phyloP scores from a whole-genome alignment of 2,329 filamentous ascomycete genomes.

The Hypoxylon sp. region DNA sequence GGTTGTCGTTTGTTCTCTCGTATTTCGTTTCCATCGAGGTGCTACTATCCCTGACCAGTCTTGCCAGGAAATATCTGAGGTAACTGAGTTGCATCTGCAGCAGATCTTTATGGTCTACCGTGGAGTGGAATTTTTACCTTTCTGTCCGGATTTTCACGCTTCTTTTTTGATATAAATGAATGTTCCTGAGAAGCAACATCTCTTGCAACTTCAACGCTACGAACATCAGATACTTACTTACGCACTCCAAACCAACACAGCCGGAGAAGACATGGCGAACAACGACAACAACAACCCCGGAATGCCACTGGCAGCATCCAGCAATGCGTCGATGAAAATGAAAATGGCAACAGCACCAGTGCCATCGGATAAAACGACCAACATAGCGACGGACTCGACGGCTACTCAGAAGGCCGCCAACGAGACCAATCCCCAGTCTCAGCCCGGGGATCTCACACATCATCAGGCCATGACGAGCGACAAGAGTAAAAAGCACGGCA shows the following conservation, averaged over 20 bases:
- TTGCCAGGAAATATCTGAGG: not conserved
- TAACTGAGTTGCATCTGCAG: not conserved
- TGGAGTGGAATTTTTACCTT: no score
- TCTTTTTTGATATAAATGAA: no score
- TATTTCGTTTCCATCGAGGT: conserved; percentile 1
- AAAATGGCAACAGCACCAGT: conserved; percentile 13
- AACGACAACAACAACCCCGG: not conserved
- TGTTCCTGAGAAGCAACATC: not conserved
- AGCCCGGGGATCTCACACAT: no score
- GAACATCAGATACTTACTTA: not conserved
- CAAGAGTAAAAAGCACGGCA: conserved; percentile 1
- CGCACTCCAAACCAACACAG: not conserved
- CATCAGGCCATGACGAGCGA: not conserved
- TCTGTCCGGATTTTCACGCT: no score
- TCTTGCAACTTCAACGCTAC: not conserved
- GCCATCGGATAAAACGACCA: not conserved
- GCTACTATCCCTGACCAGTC: not conserved
- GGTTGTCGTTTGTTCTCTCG: not conserved
- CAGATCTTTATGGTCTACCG: not conserved
- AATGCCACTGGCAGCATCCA: conserved; percentile 19
- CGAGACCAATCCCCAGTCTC: not conserved
- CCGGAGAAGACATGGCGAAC: not conserved
- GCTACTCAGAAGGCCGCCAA: not conserved
- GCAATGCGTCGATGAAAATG: conserved; percentile 19
- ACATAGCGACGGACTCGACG: not conserved